Conservation (phyloP, 129 eudicot genomes). For the Flaveria sonorensis region DNA sequence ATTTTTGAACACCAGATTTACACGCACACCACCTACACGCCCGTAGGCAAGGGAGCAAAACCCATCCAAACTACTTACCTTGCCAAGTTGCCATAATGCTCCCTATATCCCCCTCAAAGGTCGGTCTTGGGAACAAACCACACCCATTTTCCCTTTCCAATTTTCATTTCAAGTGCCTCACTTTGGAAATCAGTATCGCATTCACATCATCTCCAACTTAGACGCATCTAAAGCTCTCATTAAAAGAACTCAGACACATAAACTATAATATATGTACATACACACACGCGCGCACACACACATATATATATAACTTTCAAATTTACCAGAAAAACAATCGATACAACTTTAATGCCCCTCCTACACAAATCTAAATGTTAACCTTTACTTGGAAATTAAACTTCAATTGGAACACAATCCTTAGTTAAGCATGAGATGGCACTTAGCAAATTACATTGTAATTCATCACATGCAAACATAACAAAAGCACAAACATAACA, state of each 20-base stretch:
- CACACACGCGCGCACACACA: background rate
- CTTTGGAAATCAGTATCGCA: background rate
- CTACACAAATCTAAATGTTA: background rate
- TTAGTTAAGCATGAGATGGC: constrained; percentile 23
- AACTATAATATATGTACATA: background rate
- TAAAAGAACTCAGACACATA: background rate
- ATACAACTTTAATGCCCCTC: background rate
- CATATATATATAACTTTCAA: background rate
- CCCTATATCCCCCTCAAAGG: background rate
- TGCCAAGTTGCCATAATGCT: too few species aligned
- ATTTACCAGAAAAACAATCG: background rate
- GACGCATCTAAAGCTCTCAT: constrained; percentile 1
- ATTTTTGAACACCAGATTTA: background rate
- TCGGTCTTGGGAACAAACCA: background rate
- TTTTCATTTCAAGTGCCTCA: background rate
- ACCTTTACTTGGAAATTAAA: background rate
- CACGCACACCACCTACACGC: background rate
- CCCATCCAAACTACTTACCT: background rate
- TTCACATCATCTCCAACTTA: background rate
- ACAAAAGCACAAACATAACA: constrained; percentile 24
- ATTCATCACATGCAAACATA: constrained; percentile 8
- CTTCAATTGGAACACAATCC: constrained; percentile 1
- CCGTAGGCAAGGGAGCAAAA: background rate
- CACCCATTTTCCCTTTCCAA: background rate
- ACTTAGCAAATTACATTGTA: constrained; percentile 16